Evolutionary conservation across 73 alveolate genomes (phyloP), one percentile per base, ranked within the genome.

Genomic region (Durusdinium trenchii): DNA sequence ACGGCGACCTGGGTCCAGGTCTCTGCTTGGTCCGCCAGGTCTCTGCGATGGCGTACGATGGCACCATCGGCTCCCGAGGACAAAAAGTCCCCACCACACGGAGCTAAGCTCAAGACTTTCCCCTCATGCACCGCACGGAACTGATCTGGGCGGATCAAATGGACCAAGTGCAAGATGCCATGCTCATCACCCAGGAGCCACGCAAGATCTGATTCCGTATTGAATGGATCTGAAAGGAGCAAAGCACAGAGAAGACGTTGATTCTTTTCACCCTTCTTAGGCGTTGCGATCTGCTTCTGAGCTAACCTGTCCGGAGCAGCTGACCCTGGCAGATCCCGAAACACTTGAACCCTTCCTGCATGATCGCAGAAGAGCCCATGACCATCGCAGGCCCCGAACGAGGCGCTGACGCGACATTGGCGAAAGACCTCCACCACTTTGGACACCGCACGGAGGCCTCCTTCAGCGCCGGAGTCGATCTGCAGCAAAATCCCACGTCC

Each of bases 391-490:
- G 75, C 87, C 32, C 78, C 86, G 35, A 91, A 91, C 4, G 97
- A 71, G 30, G 97, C 97, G 30, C 97, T 69, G 48, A 91, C 97
- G n/a, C 97, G 97, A 76, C 89, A 91, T 52, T 91, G 97, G 57
- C 89, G 97, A 48, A 91, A 91, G 42, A 76, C 97, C 82, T 78
- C 87, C n/a, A 36, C 40, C 57, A 47, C n/a, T n/a, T n/a, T n/a
- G n/a, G n/a, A n/a, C n/a, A n/a, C n/a, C n/a, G n/a, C n/a, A n/a
- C 35, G 20, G 9, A 28, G 10, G 52, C 85, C 32, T 1, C 40
- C 52, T 14, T 67, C 81, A 9, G 79, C 35, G 20, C 28, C 51
- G 5, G 42, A 26, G 50, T 50, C 20, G 50, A 73, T 47, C n/a
- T n/a, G n/a, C n/a, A n/a, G n/a, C 30, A 71, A 3, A 42, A 62